Percentiles rank a stretch among this genome's conserved stretches.
These are phyloP conservation scores for Flammula alnicola DNA, from an alignment of 1,284 basidiomycete genomes.

Conservation along the genomic window DNA sequence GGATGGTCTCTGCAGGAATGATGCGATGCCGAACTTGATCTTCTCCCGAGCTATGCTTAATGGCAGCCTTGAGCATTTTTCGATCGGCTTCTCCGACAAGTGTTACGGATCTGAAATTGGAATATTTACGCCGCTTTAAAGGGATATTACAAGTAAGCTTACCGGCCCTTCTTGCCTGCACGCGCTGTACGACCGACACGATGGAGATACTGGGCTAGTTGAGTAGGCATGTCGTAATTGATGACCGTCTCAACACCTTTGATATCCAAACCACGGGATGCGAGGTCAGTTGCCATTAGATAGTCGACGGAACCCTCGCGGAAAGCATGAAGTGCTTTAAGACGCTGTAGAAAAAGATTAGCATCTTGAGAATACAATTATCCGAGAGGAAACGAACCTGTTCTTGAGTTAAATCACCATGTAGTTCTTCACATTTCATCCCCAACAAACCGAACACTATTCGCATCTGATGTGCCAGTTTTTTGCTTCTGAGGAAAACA, in stretches of 20 bases:
- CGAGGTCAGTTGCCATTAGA: conserved; percentile 95
- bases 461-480: conserved; percentile 95
- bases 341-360: conserved; percentile 58
- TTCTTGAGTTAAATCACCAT: conserved; percentile 95
- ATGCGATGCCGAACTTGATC: conserved; percentile 92
- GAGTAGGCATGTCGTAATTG: conserved; percentile 97
- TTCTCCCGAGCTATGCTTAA: conserved; percentile 82
- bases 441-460: conserved; percentile 90
- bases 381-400: conserved; percentile 55
- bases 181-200: conserved; percentile 96
- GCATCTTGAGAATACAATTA: conserved; percentile 13
- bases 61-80: conserved; percentile 94
- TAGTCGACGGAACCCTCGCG: conserved; percentile 87
- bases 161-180: conserved; percentile 92
- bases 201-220: conserved; percentile 94
- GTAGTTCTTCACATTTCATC: conserved; percentile 89
- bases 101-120: conserved; percentile 77
- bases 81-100: conserved; percentile 96
- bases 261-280: conserved; percentile 95
- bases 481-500: conserved; percentile 95
- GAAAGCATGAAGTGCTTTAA: conserved; percentile 86
- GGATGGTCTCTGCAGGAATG: conserved; percentile 80
- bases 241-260: conserved; percentile 98
- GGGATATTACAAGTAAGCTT: conserved; percentile 31
- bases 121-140: background rate